phyloP scores from a whole-genome alignment of 129 eudicot genomes.

The Mikania micrantha region DNA sequence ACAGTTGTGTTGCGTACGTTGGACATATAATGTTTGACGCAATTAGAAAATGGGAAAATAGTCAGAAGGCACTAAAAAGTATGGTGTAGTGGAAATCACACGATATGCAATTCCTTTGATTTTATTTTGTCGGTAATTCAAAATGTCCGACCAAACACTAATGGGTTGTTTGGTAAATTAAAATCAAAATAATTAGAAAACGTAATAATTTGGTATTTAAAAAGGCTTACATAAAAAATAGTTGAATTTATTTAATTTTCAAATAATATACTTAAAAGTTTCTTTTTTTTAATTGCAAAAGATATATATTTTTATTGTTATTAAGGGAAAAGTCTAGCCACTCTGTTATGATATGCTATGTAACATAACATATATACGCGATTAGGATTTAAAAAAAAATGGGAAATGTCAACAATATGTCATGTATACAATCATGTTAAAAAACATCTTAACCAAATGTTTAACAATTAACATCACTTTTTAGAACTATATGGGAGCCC shows the following conservation, averaged over 20 bases:
- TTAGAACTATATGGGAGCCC: too few species aligned
- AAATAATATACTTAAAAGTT: neutral
- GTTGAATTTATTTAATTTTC: neutral
- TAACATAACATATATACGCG: too few species aligned
- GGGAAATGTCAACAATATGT: too few species aligned
- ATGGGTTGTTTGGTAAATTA: slow-evolving; percentile 14
- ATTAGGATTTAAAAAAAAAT: too few species aligned
- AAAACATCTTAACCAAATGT: too few species aligned
- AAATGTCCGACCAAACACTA: slow-evolving; percentile 32
- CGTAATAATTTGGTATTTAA: neutral
- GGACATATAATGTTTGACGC: neutral
- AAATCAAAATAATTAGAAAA: neutral
- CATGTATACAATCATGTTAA: too few species aligned
- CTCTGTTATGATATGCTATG: neutral
- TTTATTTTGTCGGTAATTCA: slow-evolving; percentile 20
- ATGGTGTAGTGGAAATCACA: slow-evolving; percentile 19
- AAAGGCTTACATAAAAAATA: neutral
- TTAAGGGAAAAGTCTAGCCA: neutral
- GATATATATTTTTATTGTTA: neutral
- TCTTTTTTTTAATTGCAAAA: neutral
- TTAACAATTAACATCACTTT: too few species aligned
- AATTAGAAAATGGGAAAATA: slow-evolving; percentile 23
- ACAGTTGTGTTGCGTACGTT: too few species aligned
- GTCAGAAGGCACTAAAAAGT: slow-evolving; percentile 22
- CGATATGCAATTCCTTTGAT: neutral